Base-by-base conservation (phyloP, 2,329 filamentous ascomycete genomes). In the Colletotrichum euphorbiae region DNA sequence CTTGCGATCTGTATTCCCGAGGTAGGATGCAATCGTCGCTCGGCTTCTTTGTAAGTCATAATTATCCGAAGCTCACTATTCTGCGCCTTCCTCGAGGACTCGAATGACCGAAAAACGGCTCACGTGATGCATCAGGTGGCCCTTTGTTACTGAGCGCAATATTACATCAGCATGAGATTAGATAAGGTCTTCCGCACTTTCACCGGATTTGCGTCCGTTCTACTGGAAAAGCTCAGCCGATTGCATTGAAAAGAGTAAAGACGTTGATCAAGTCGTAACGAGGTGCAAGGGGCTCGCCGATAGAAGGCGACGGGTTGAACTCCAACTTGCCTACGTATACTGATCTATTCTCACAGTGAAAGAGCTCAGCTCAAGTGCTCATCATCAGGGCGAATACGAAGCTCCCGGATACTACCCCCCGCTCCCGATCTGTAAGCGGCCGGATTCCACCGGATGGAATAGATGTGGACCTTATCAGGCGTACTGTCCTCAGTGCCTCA, bases 381-480 rank as follows among this genome's bases (percentile, higher is more conserved):
- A 33, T 81, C 73, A 33, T 82, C 80, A 0, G 81, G 80, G 61
- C 83, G 80, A 3, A 83, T 62, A 13, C 80, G 80, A 28, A 82
- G 67, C 65, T 82, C 81, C 2, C 82, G 77, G 4, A 79, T 73
- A 2, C 51, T 45, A 0, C 77, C 78, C 4, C 77, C 75, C 1
- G 72, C 31, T 2, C 74, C 76, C 1, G 66, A 74, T 1, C 73
- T 77, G 45, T 80, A 74, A 1, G 69, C 61, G 0, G 72, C 71
- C 3, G 67, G 73, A 15, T 77, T 77, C 77, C 79, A 80, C 5
- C 77, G 75, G 36, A 83, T 77, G 0, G 80, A 78, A 50, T 81
- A 81, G 33, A 83, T 78, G 24, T 74, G 71, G 0, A 73, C 73
- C 3, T 73, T 72, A 1, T 80, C 72, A 0, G 78, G 76, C 0